Evolutionary conservation across 345 rosid genomes (phyloP).

Genomic region (Orychophragmus violaceus): DNA sequence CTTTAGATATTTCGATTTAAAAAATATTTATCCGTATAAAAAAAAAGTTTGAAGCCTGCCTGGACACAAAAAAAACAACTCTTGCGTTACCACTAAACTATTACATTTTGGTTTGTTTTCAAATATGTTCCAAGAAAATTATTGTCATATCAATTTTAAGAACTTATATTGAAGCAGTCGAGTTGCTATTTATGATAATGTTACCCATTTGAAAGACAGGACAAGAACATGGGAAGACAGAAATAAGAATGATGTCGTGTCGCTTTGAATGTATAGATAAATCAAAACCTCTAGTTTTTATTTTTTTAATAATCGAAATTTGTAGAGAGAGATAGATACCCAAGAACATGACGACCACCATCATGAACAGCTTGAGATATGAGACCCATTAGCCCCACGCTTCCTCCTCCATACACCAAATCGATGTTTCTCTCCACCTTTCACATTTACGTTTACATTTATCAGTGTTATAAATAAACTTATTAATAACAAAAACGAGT

Average conservation of each 20-base stretch:
- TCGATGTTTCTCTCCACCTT: slow-evolving; percentile 31
- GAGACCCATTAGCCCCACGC: slow-evolving; percentile 37
- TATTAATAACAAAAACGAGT: neutral
- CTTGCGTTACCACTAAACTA: no score
- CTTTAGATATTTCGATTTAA: no score
- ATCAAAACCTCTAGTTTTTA: neutral
- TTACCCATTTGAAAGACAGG: slow-evolving; percentile 26
- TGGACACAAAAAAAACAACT: no score
- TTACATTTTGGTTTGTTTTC: no score
- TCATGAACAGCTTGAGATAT: slow-evolving; percentile 33
- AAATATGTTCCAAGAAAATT: neutral
- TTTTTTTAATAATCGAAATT: neutral
- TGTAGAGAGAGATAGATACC: neutral
- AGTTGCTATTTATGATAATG: slow-evolving; percentile 19
- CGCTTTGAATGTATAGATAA: slow-evolving; percentile 8
- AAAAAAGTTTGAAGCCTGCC: no score
- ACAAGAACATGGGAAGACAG: slow-evolving; percentile 21
- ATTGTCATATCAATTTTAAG: neutral
- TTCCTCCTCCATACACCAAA: slow-evolving; percentile 38
- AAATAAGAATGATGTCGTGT: slow-evolving; percentile 14
- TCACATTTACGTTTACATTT: neutral
- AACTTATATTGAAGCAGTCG: slow-evolving; percentile 5
- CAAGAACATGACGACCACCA: slow-evolving; percentile 37
- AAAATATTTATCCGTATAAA: no score
- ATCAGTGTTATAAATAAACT: neutral